These are phyloP conservation scores for Sugiyamaella japonica DNA, from an alignment of 1,139 yeast genomes.

Conservation along the genomic window DNA sequence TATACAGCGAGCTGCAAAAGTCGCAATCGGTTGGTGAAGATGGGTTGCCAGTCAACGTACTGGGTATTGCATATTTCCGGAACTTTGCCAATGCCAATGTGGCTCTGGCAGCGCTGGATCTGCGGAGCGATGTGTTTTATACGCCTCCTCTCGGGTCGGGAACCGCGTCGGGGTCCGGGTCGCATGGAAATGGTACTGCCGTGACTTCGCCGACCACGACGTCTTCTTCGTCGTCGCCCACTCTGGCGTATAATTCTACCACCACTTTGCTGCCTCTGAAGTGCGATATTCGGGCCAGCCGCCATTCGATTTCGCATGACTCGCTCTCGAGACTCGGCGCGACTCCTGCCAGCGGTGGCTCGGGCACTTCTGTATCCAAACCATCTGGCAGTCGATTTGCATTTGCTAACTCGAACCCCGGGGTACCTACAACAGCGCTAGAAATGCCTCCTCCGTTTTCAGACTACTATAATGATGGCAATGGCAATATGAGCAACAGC, in stretches of 20 bases:
- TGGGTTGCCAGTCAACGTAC: conserved; percentile 40
- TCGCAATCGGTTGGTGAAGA: conserved; percentile 38
- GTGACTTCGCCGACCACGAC: conserved; percentile 16
- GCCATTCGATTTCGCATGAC: conserved; percentile 26
- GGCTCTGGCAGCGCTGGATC: conserved; percentile 66
- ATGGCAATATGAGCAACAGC: neutral
- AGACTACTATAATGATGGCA: conserved; percentile 20
- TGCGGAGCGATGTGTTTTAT: conserved; percentile 26
- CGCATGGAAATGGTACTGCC: conserved; percentile 8
- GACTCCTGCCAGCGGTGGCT: neutral
- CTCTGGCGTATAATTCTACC: conserved; percentile 21
- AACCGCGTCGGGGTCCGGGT: conserved; percentile 7
- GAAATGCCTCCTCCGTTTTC: conserved; percentile 27
- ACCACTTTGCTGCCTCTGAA: conserved; percentile 24
- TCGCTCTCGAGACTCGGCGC: conserved; percentile 18
- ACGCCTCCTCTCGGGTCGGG: conserved; percentile 2
- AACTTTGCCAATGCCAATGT: conserved; percentile 65
- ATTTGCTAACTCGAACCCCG: conserved; percentile 16
- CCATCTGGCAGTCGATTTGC: conserved; percentile 15
- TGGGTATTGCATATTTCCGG: conserved; percentile 63
- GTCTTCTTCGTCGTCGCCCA: conserved; percentile 25
- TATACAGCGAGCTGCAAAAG: conserved; percentile 56
- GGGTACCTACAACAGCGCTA: conserved; percentile 14
- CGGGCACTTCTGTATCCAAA: neutral
- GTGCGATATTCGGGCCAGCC: conserved; percentile 30